Percentiles rank a stretch among this genome's conserved stretches.
Evolutionary conservation across 2,329 filamentous ascomycete genomes (phyloP).

Genomic region (Penicillium paneum): DNA sequence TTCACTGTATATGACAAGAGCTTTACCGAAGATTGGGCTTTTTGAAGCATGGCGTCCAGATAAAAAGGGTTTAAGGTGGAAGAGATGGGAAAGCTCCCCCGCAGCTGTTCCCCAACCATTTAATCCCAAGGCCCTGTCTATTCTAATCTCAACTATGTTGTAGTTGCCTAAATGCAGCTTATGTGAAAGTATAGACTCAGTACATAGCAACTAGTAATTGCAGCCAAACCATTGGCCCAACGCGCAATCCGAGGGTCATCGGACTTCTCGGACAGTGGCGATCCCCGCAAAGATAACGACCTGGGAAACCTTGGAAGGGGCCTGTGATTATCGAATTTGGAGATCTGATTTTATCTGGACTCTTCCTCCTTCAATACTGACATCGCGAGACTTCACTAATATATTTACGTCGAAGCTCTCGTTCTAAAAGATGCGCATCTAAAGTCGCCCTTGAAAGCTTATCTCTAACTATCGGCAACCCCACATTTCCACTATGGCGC

Average conservation of each 20-base stretch:
- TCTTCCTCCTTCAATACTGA: conserved; percentile 1
- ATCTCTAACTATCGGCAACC: background rate
- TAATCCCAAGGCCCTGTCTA: no score
- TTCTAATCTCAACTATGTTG: no score
- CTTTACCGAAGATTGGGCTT: no score
- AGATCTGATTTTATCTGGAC: conserved; percentile 8
- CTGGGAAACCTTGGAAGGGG: conserved; percentile 2
- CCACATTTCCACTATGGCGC: conserved; percentile 50
- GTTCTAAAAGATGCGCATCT: conserved; percentile 7
- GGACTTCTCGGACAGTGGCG: conserved; percentile 35
- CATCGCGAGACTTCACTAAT: background rate
- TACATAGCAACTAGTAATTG: background rate
- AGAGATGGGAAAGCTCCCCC: no score
- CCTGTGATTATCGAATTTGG: conserved; percentile 11
- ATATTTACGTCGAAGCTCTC: conserved; percentile 11
- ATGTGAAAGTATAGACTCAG: no score
- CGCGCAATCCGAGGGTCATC: conserved; percentile 1
- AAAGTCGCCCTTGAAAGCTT: background rate
- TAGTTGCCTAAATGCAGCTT: no score
- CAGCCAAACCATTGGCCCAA: conserved; percentile 3
- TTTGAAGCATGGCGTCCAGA: no score
- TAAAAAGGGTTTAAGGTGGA: no score
- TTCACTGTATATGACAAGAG: no score
- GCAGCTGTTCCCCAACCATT: no score
- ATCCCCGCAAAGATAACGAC: conserved; percentile 33